Evolutionary conservation across 371 early-diverging fungal species (phyloP), one percentile per base, ranked within the genome.

Genomic region (Mortierella sp.): DNA sequence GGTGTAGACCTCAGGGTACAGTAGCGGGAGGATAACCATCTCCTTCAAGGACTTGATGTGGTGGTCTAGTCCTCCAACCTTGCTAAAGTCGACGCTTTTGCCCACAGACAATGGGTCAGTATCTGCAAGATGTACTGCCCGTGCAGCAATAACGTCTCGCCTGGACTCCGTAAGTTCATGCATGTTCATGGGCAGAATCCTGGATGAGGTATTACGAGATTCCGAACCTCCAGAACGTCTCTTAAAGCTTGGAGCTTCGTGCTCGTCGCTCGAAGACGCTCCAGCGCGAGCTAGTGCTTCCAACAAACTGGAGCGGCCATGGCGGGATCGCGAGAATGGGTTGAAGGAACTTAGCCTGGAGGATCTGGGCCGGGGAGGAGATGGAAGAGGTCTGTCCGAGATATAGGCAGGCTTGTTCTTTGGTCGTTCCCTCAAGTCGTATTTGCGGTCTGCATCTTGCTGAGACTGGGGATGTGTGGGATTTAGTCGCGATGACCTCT

Each of bases 21-120:
- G 57, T 10, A 92, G 82, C 16, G 94, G 94, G 37, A 92, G 80
- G 24, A 91, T 78, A 24, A 94, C 88, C 84, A 89, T 91, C 76
- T 91, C 91, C 67, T 90, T 88, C 12, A 95, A 73, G 1, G 85
- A 80, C 31, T 79, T 79, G 64, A 90, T 81, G 49, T 76, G 80
- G 25, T 84, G 81, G 58, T 85, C 85, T 34, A 87, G 68, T 1
- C 89, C 89, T 19, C 87, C 89, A 22, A 89, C 82, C 31, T 79
- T 73, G 27, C 81, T 81, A 64, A 88, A 90, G n/a, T 81, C 78
- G 2, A 85, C 79, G 16, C 48, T 74, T 25, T 78, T 72, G 19
- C 66, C 65, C 2, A 83, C 74, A 3, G 70, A 71, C 21, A 79
- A 34, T 16, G 83, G 82, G 41, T 82, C 80, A 0, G 78, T 80